Base-by-base conservation (phyloP, 768 basidiomycete species). In the Serendipita sp. region DNA sequence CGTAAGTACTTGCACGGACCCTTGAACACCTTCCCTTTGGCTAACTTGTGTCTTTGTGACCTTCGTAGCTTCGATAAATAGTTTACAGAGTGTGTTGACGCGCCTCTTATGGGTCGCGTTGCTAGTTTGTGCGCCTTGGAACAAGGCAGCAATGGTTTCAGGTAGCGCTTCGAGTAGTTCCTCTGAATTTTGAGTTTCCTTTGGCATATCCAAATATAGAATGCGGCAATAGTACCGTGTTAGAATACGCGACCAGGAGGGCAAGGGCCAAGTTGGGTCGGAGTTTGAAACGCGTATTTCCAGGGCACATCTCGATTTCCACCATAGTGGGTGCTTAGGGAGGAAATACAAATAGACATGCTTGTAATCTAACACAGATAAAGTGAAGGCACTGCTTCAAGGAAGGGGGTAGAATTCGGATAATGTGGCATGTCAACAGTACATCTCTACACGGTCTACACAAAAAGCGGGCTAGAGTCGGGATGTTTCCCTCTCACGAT, bases 81-180 rank as follows among this genome's bases (percentile, higher is more conserved):
- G 73, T 72, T 91, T 91, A 76, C 88, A 78, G 2, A 96, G 80
- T 0, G 83, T 83, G 50, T 90, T 84, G 62, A 85, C 76, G 74
- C 95, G 94, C 78, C 96, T 96, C 66, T 86, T 84, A 73, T 97
- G 93, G 72, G 90, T 92, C 6, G 88, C 83, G 13, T 78, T 73
- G 0, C 85, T 82, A 5, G 71, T 75, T 71, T 93, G 90, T 0
- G 79, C 87, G 74, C 94, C 87, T 34, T 87, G 83, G 66, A 94
- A 89, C 50, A 92, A 87, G 37, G 79, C 82, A 23, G 82, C 80
- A 23, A 88, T 69, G 15, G 55, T 33, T n/a, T 60, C 16, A 10
- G 23, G 55, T 8, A 60, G 33, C 27, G 55, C 3, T 18, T 50
- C 29, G 3, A 50, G 6, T 6, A 50, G 8, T 50, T 18, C 48